A percentile compares a stretch with the other conserved stretches of the same genome.
Evolutionary conservation across 2,329 filamentous ascomycete species (phyloP).

Genomic region (Aspergillus melleus): DNA sequence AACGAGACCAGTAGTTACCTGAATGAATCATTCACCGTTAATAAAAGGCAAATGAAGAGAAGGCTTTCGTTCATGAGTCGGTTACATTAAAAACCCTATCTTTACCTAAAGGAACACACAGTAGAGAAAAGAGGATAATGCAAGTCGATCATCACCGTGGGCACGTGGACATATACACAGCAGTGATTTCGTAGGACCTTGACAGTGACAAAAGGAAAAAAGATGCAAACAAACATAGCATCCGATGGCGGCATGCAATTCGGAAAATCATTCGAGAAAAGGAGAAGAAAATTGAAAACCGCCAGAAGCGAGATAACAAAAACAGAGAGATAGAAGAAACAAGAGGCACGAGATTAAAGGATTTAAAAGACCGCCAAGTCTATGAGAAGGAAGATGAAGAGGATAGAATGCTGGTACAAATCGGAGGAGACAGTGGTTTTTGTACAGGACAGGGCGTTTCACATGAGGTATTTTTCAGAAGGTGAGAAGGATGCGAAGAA

Average conservation of each 20-base stretch:
- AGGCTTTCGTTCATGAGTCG: not conserved
- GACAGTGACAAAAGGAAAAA: not conserved
- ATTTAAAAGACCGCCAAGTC: slow-evolving; percentile 19
- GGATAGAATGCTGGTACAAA: slow-evolving; percentile 10
- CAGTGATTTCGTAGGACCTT: slow-evolving; percentile 16
- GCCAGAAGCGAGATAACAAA: not conserved
- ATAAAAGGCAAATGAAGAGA: no score
- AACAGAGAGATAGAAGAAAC: slow-evolving; percentile 8
- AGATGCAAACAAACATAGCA: slow-evolving; percentile 11
- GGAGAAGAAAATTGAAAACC: not conserved
- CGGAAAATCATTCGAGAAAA: slow-evolving; percentile 11
- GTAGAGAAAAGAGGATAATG: not conserved
- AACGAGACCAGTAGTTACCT: no score
- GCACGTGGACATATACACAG: slow-evolving; percentile 11
- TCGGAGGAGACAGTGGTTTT: slow-evolving; percentile 1
- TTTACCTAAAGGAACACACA: not conserved
- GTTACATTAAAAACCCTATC: not conserved
- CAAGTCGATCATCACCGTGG: slow-evolving; percentile 18
- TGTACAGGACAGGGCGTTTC: slow-evolving; percentile 16
- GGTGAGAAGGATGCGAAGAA: not conserved
- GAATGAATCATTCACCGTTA: no score
- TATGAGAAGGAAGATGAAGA: slow-evolving; percentile 11
- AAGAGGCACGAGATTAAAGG: slow-evolving; percentile 18
- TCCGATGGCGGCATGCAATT: slow-evolving; percentile 21
- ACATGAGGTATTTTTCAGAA: slow-evolving; percentile 4